Base-by-base conservation (phyloP, 139 green algal genomes). In the Micractinium conductrix region DNA sequence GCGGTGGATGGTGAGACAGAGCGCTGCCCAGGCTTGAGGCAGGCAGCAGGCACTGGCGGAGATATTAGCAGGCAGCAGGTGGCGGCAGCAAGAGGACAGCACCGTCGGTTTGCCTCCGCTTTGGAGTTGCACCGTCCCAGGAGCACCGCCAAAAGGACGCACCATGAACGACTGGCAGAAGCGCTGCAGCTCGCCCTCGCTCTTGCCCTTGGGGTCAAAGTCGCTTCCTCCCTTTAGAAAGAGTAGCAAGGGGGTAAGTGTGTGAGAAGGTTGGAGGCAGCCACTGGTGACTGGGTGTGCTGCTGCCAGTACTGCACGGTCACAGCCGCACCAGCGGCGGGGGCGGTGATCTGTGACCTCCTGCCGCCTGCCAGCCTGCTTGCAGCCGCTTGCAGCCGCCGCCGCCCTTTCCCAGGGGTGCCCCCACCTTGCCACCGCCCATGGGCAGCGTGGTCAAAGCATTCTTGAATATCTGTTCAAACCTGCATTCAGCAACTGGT, bases 81-180 rank as follows among this genome's bases (percentile, higher is more conserved):
- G 60, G 26, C 55, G 60, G 26, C 60, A 68, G 60, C 8, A 3
- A 68, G 60, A 58, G 48, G 48, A 14, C 14, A 14, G 48, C 12
- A 58, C 12, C 48, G 48, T n/a, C n/a, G n/a, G n/a, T n/a, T n/a
- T n/a, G n/a, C n/a, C n/a, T n/a, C n/a, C n/a, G n/a, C n/a, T n/a
- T n/a, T n/a, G n/a, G n/a, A n/a, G n/a, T n/a, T n/a, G n/a, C n/a
- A n/a, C n/a, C n/a, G n/a, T n/a, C n/a, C n/a, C n/a, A n/a, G n/a
- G n/a, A n/a, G n/a, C 12, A 14, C 48, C 48, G 14, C 48, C 12
- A 14, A 58, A 58, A 10, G 14, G 10, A 19, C 74, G 3, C 48
- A 81, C 53, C 93, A 97, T 97, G 89, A 96, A 97, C 68, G 79
- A 87, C 89, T 92, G 93, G 85, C 92, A 95, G 88, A 96, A 95